A percentile compares a stretch with the other conserved stretches of the same genome.
These are phyloP conservation scores for Jamesozyma hellenica DNA, from an alignment of 805 yeast species.

Conservation along the genomic window DNA sequence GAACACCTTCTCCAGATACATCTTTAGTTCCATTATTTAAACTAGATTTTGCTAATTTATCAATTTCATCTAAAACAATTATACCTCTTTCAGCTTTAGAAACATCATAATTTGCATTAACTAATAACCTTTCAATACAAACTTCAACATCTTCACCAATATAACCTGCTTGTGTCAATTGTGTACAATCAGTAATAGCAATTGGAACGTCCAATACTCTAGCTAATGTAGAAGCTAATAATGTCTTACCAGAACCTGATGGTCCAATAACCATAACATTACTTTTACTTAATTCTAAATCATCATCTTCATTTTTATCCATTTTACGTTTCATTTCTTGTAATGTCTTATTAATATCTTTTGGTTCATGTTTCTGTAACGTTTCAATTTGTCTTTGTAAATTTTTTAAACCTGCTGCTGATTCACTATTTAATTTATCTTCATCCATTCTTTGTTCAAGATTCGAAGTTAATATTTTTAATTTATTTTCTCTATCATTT, in stretches of 20 bases:
- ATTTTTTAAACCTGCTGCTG: slow-evolving; percentile 23
- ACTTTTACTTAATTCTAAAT: slow-evolving; percentile 44
- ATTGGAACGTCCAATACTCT: slow-evolving; percentile 44
- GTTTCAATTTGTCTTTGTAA: slow-evolving; percentile 23
- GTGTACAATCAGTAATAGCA: slow-evolving; percentile 52
- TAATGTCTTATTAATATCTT: background rate
- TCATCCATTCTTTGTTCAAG: slow-evolving; percentile 15
- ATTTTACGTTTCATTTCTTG: slow-evolving; percentile 5
- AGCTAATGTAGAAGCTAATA: slow-evolving; percentile 47
- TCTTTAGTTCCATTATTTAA: slow-evolving; percentile 42
- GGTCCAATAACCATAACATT: slow-evolving; percentile 50
- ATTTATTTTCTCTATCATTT: slow-evolving; percentile 20
- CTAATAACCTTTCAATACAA: slow-evolving; percentile 43
- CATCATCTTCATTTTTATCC: slow-evolving; percentile 26
- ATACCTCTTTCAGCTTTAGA: slow-evolving; percentile 47
- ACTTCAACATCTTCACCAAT: slow-evolving; percentile 56
- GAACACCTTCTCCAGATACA: slow-evolving; percentile 58
- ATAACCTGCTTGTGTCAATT: slow-evolving; percentile 55
- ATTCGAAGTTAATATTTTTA: slow-evolving; percentile 23
- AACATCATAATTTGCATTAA: slow-evolving; percentile 42
- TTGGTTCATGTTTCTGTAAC: background rate
- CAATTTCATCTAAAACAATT: slow-evolving; percentile 50
- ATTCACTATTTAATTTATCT: slow-evolving; percentile 21
- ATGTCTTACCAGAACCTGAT: slow-evolving; percentile 53
- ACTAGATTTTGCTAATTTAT: slow-evolving; percentile 44